Evolutionary conservation across 257 asterid species (phyloP).

Genomic region (Solanum pennellii): DNA sequence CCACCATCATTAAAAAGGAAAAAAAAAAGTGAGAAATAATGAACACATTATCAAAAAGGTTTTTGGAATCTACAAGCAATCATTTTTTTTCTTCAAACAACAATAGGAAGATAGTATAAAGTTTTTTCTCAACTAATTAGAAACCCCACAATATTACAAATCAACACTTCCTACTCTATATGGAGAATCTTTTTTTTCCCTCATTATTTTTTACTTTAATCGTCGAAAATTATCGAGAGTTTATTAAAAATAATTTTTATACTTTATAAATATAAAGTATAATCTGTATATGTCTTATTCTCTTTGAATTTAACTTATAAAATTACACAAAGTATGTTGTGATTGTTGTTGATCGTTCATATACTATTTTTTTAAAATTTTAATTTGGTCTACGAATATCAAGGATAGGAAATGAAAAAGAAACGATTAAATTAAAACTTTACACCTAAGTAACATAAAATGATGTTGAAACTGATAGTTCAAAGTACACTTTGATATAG

Average conservation of each 20-base stretch:
- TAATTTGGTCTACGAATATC: not conserved
- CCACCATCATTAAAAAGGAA: conserved; percentile 16
- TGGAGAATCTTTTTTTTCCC: conserved; percentile 12
- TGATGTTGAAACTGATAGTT: not conserved
- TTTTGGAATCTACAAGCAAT: conserved; percentile 27
- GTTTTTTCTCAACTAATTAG: conserved; percentile 9
- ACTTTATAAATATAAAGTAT: not conserved
- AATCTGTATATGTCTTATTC: fast-evolving
- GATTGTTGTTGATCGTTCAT: fast-evolving
- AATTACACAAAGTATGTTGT: fast-evolving
- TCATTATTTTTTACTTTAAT: not conserved
- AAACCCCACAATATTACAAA: conserved; percentile 30
- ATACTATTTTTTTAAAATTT: not conserved
- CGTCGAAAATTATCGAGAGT: fast-evolving
- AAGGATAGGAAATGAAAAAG: not conserved
- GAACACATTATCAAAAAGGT: not conserved
- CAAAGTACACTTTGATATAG: not conserved
- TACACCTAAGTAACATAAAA: not conserved
- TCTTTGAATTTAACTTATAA: fast-evolving
- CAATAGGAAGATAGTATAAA: conserved; percentile 7
- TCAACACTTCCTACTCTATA: conserved; percentile 27
- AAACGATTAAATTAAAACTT: not conserved
- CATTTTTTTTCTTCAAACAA: conserved; percentile 17
- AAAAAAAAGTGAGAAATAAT: not conserved
- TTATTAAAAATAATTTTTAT: fast-evolving